phyloP scores from a whole-genome alignment of 2,329 filamentous ascomycete species.

The Coniochaeta sp. region DNA sequence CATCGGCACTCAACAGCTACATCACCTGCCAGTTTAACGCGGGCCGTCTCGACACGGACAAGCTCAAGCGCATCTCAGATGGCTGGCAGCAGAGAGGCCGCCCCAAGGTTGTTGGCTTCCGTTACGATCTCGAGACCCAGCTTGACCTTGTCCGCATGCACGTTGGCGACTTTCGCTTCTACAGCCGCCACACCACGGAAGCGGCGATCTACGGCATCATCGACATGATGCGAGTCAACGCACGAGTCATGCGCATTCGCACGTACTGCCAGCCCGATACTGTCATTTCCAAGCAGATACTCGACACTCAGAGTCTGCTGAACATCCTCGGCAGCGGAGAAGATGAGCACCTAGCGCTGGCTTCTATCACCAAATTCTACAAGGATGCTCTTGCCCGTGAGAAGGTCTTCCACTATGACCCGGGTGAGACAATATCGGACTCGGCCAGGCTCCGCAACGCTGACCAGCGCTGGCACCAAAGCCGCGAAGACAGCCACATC shows the following conservation, averaged over 20 bases:
- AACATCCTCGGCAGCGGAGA: constrained; percentile 39
- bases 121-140: constrained; percentile 54
- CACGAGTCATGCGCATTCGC: constrained; percentile 43
- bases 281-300: constrained; percentile 49
- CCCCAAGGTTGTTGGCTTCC: constrained; percentile 47
- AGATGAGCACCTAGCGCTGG: constrained; percentile 35
- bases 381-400: constrained; percentile 43
- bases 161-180: constrained; percentile 45
- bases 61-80: constrained; percentile 44
- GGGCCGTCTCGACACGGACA: constrained; percentile 45
- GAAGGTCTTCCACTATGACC: constrained; percentile 13
- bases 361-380: constrained; percentile 47
- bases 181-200: constrained; percentile 33
- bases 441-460: neutral
- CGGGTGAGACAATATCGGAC: neutral
- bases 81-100: constrained; percentile 45
- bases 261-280: constrained; percentile 53
- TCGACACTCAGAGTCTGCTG: constrained; percentile 44
- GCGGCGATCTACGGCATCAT: constrained; percentile 39
- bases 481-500: neutral
- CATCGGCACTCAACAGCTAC: constrained; percentile 42
- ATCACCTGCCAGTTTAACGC: constrained; percentile 44
- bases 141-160: constrained; percentile 46
- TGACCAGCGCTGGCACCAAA: neutral
- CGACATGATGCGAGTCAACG: constrained; percentile 44